Evolutionary conservation across 1,284 basidiomycete genomes (phyloP).

Genomic region (Phylloporus sp.): DNA sequence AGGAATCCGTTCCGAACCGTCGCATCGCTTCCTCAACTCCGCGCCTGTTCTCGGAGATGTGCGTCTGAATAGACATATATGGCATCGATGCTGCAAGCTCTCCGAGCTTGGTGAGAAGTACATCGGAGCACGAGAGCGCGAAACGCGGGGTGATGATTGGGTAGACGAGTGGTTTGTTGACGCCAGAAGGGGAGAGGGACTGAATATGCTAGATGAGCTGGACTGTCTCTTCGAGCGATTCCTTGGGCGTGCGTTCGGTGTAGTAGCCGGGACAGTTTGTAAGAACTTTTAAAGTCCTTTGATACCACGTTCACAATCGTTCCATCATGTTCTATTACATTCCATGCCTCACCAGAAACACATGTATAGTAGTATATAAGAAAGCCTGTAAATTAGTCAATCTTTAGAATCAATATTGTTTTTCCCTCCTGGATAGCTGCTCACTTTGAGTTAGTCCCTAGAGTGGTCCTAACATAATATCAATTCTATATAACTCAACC

Average conservation of each 20-base stretch:
- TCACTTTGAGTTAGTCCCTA: too few relatives aligned
- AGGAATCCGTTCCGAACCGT: conserved; percentile 69
- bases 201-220: conserved; percentile 72
- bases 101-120: conserved; percentile 69
- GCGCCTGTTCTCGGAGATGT: conserved; percentile 82
- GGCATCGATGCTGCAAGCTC: conserved; percentile 50
- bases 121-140: conserved; percentile 83
- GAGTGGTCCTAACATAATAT: too few relatives aligned
- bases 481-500: too few relatives aligned
- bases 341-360: too few relatives aligned
- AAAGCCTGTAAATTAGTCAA: too few relatives aligned
- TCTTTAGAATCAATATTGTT: too few relatives aligned
- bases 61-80: conserved; percentile 84
- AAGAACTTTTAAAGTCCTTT: too few relatives aligned
- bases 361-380: too few relatives aligned
- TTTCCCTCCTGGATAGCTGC: too few relatives aligned
- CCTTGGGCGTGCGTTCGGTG: conserved; percentile 62
- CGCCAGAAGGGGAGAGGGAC: conserved; percentile 42
- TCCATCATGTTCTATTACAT: too few relatives aligned
- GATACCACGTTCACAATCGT: too few relatives aligned
- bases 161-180: conserved; percentile 62
- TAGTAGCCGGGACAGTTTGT: conserved; percentile 74
- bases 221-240: conserved; percentile 64
- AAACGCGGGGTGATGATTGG: conserved; percentile 96
- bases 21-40: conserved; percentile 73